Evolutionary conservation across 2,329 filamentous ascomycete species (phyloP).

Genomic region (Scleromitrula shiraiana): DNA sequence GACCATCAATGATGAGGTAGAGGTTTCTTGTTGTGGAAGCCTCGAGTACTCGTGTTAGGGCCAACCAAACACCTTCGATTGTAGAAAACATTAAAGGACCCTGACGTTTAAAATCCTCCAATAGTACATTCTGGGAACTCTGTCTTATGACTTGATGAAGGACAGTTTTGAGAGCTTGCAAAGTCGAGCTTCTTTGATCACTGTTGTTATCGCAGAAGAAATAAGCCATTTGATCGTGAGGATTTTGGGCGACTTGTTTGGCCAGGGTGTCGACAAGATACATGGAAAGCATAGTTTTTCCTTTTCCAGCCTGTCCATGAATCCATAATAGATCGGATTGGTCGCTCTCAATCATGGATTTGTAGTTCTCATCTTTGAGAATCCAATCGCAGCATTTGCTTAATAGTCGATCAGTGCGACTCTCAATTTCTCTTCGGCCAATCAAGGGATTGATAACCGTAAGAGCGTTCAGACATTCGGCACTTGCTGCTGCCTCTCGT

Average conservation of each 20-base stretch:
- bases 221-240: conserved; percentile 6
- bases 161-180: conserved; percentile 9
- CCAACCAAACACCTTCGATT: conserved; percentile 7
- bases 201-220: conserved; percentile 9
- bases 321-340: conserved; percentile 9
- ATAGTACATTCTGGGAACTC: conserved; percentile 2
- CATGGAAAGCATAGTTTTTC: conserved; percentile 11
- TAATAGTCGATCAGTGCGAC: conserved; percentile 8
- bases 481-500: neutral
- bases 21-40: conserved; percentile 6
- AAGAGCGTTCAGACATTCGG: conserved; percentile 4
- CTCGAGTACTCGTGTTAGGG: conserved; percentile 5
- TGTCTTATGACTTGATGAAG: conserved; percentile 6
- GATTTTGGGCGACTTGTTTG: conserved; percentile 7
- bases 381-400: conserved; percentile 8
- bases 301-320: conserved; percentile 10
- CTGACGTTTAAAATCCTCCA: conserved; percentile 8
- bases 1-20: conserved; percentile 10
- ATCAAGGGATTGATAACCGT: conserved; percentile 5
- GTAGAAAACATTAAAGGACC: conserved; percentile 7
- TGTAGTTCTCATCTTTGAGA: conserved; percentile 4
- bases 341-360: conserved; percentile 3
- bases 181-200: conserved; percentile 4
- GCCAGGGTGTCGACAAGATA: conserved; percentile 4
- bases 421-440: conserved; percentile 5